Base-by-base conservation (phyloP, 305 asterid species). In the Andrographis paniculata region DNA sequence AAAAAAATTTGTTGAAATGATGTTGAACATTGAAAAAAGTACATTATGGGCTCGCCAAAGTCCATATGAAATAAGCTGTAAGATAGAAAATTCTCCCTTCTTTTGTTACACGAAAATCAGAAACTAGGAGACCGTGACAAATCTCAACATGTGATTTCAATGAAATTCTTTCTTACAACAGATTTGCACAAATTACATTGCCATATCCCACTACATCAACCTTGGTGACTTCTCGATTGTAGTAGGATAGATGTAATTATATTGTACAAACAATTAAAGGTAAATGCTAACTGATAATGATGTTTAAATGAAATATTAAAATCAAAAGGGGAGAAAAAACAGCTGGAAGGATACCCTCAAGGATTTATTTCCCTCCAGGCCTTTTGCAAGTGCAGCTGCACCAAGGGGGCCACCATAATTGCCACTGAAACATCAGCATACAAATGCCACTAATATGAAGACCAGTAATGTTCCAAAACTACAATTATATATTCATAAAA, bases 371-470 rank as follows among this genome's bases (percentile, higher is more conserved):
- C 94, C 75, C 75, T 87, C 96, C 69, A 83, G 71, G 19, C 99
- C 99, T 72, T 91, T 83, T 5, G 82, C 96, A 53, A 91, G 76
- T 12, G 89, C 86, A 68, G 93, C 71, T 39, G 96, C 96, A 68
- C 96, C 99, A 67, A 91, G 76, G 49, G 96, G 77, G 55, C 95
- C 96, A 37, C 95, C 95, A 65, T 91, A 91, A 69, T 91, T 91
- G 64, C 95, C 96, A 76, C 96, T 91, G 67, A 37, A 68, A 51
- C 33, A 42, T 39, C 50, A 48, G 56, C 28, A 54, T 10, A 54
- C 24, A 49, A 51, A 21, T 60, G 14, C 51, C 45, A 31, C 31
- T 23, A 44, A 16, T 50, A 62, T 42, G 42, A 48, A 51, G 45
- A 45, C 57, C 9, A 30, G 45, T 27, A 24, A 43, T 52, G 14